Conservation (phyloP, 1,139 yeast species). For the Pichiaceae sp. region DNA sequence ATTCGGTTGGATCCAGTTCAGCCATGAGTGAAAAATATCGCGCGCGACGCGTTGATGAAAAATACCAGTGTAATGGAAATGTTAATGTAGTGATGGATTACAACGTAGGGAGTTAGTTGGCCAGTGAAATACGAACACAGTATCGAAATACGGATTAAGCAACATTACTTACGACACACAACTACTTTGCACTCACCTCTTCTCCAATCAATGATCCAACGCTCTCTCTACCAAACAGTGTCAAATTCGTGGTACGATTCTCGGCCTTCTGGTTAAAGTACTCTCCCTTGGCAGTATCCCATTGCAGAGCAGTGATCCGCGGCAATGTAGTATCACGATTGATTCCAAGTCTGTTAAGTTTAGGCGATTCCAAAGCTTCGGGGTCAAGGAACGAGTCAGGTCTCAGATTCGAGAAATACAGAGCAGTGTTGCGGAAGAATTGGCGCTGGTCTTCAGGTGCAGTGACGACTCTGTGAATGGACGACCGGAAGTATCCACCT, state of each 20-base stretch:
- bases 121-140: no score
- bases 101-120: no score
- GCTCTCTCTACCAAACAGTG: conserved; percentile 13
- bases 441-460: conserved; percentile 37
- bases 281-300: conserved; percentile 18
- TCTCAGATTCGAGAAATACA: conserved; percentile 26
- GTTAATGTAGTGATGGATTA: no score
- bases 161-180: no score
- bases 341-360: conserved; percentile 27
- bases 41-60: no score
- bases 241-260: conserved; percentile 7
- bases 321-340: conserved; percentile 22
- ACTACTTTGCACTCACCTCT: no score
- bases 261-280: conserved; percentile 12
- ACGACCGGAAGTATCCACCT: conserved; percentile 41
- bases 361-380: conserved; percentile 31
- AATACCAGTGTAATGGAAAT: no score
- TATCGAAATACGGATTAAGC: no score
- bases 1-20: conserved; percentile 39
- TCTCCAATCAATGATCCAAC: no score
- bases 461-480: conserved; percentile 37
- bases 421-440: conserved; percentile 33
- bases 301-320: conserved; percentile 20
- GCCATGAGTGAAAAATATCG: conserved; percentile 9
- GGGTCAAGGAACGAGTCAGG: conserved; percentile 5